Percentiles rank a stretch among this genome's conserved stretches.
Conservation (phyloP, 1,284 basidiomycete species). For the Inonotus hispidus region DNA sequence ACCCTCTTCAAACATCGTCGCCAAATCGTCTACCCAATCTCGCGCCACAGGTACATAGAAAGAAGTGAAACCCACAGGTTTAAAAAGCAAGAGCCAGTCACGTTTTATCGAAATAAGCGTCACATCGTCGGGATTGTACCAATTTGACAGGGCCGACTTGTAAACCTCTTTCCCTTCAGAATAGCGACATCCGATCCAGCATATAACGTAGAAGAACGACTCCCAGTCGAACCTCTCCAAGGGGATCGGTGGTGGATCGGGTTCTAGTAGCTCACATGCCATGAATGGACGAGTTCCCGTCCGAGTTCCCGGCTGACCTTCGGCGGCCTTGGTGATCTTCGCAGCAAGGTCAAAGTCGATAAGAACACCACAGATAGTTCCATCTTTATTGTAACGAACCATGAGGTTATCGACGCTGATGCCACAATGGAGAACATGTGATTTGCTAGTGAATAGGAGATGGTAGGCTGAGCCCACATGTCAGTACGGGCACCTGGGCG, state of each 20-base stretch:
- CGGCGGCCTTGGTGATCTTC: background rate
- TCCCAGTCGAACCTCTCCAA: constrained; percentile 4
- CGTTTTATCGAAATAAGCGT: background rate
- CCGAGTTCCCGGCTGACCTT: background rate
- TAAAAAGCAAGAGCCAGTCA: background rate
- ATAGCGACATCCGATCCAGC: constrained; percentile 1
- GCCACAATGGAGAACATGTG: background rate
- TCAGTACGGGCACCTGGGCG: background rate
- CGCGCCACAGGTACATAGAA: background rate
- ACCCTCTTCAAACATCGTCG: background rate
- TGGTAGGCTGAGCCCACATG: background rate
- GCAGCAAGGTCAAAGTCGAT: background rate
- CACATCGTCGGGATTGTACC: background rate
- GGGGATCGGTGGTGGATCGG: background rate
- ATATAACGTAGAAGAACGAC: background rate
- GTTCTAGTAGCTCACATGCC: background rate
- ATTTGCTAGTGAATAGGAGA: background rate
- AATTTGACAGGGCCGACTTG: background rate
- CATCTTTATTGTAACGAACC: background rate
- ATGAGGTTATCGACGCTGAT: background rate
- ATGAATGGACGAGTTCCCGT: background rate
- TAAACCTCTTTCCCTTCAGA: background rate
- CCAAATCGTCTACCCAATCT: background rate
- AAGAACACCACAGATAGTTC: background rate
- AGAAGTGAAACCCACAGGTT: background rate